Evolutionary conservation across 805 yeast species (phyloP).

Genomic region (Candida broadrunensis): DNA sequence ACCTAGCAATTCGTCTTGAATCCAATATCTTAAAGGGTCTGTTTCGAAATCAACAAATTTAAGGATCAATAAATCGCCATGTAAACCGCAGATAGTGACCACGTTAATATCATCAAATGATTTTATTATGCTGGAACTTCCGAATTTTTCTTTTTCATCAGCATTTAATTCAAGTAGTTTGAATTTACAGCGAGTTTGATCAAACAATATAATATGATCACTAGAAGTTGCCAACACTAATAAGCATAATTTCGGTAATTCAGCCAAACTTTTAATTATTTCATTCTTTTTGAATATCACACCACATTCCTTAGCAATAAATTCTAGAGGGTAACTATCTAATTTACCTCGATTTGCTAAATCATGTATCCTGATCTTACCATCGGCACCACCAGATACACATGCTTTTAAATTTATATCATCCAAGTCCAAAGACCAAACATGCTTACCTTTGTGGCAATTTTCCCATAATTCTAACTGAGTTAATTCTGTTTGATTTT

Average conservation of each 20-base stretch:
- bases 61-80: constrained; percentile 44
- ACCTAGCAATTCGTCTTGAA: constrained; percentile 16
- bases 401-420: constrained; percentile 42
- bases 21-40: constrained; percentile 24
- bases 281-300: constrained; percentile 44
- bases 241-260: constrained; percentile 39
- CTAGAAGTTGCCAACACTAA: constrained; percentile 53
- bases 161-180: constrained; percentile 6
- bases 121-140: constrained; percentile 41
- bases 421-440: constrained; percentile 74
- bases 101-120: constrained; percentile 33
- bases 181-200: constrained; percentile 23
- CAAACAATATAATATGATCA: constrained; percentile 48
- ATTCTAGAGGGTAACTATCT: constrained; percentile 23
- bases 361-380: constrained; percentile 67
- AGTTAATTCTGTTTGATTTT: constrained; percentile 23
- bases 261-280: constrained; percentile 57
- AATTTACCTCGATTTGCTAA: constrained; percentile 21
- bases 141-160: constrained; percentile 20
- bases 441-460: constrained; percentile 79
- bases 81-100: constrained; percentile 21
- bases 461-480: constrained; percentile 51
- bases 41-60: constrained; percentile 10
- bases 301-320: constrained; percentile 26
- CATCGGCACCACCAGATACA: constrained; percentile 94